phyloP scores from a whole-genome alignment of 495 filamentous ascomycete species.

The Podospora fimiseda region DNA sequence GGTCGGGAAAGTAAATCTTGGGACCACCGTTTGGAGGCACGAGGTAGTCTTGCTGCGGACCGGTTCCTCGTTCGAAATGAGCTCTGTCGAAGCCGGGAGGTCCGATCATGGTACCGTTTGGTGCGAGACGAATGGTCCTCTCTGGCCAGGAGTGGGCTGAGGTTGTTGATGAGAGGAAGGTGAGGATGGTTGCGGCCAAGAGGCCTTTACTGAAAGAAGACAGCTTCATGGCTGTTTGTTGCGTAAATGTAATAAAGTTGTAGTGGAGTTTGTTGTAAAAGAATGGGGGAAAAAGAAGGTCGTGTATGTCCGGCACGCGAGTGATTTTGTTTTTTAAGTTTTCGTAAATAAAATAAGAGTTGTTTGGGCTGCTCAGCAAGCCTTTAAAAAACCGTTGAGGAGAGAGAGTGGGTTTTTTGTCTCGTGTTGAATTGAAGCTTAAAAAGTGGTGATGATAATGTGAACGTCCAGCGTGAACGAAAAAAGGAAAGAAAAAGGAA shows the following conservation, averaged over 20 bases:
- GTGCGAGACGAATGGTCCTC: conserved; percentile 57
- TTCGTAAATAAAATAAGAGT: not conserved
- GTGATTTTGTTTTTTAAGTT: not conserved
- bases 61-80: conserved; percentile 44
- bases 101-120: conserved; percentile 69
- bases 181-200: conserved; percentile 24
- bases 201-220: conserved; percentile 1
- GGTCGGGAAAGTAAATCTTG: conserved; percentile 24
- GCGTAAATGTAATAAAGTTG: too few relatives aligned
- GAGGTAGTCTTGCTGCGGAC: conserved; percentile 45
- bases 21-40: conserved; percentile 44
- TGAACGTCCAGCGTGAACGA: conserved; percentile 16
- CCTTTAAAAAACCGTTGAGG: not conserved
- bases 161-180: conserved; percentile 32
- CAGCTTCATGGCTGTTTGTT: conserved; percentile 7
- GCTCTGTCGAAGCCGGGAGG: conserved; percentile 60
- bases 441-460: not conserved
- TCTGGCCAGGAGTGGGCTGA: conserved; percentile 76
- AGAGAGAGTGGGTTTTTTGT: too few relatives aligned
- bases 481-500: conserved; percentile 10
- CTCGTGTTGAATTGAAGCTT: too few relatives aligned
- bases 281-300: not conserved
- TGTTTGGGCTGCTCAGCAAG: not conserved
- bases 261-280: not conserved
- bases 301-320: not conserved